Base-by-base conservation (phyloP, 371 early-diverging fungal genomes). In the Saksenaea oblongispora region DNA sequence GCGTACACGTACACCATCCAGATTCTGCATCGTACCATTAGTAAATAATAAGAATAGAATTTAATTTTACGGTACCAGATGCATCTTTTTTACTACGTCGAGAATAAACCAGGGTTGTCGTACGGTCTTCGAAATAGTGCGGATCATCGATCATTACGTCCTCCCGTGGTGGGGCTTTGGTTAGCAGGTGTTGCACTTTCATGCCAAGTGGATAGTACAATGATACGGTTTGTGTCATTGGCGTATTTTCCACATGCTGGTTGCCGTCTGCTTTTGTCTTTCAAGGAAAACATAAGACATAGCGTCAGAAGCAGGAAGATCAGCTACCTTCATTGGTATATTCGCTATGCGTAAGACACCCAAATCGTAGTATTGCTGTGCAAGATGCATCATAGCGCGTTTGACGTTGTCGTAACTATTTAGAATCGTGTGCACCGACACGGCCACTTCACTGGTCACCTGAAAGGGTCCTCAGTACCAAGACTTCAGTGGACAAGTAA, bases 1-100 rank as follows among this genome's bases (percentile, higher is more conserved):
- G 73, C 57, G 64, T 73, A 44, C 73, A 73, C 14, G 73, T 69
- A 47, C 70, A 73, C 73, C 73, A 73, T 54, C 70, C 73, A 17
- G 67, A 54, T 17, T 70, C 73, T 73, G 54, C 24, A 47, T 47
- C 22, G 9, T 18, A 10, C n/a, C 7, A 10, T 47, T 22, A 47
- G 51, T 7, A 22, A 0, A 18, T n/a, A 0, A 18, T n/a, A 1
- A 7, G 44, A n/a, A n/a, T 44, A 18, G 7, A 11, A 13, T 7
- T 1, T 1, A 7, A 13, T 3, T 44, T 22, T 1, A 18, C 51
- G 4, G 42, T 47, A 47, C 51, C 51, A 22, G 51, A 47, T 4
- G 51, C 24, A 17, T 47, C 51, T 22, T 22, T 47, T 22, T 67
- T 70, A 37, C 73, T 70, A 31, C 73, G 67, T 63, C 70, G 66